Evolutionary conservation across 1,139 yeast species (phyloP), one percentile per base, ranked within the genome.

Genomic region (Candida frijolesensis): DNA sequence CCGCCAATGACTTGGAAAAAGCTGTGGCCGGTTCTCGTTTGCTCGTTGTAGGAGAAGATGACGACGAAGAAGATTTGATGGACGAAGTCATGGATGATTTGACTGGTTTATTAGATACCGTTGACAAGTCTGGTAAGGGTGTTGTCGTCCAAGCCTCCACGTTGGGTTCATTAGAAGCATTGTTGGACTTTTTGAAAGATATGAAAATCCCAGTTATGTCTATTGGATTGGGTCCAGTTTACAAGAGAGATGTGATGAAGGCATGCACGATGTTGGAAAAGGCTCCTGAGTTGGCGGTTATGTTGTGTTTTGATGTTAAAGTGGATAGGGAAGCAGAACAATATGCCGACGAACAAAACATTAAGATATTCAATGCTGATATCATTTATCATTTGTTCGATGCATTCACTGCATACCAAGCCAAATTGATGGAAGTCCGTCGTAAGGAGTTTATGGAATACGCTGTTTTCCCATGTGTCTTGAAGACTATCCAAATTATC

Each of bases 131-230:
- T 44, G 99, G 99, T 63, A 84, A 81, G 65, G 99, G 99, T 81
- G 99, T 95, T 50, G 91, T 92, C 61, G 99, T 95, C 42, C 99
- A 95, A 76, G 98, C 99, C 0, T 91, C 97, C 10, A 95, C 99
- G 18, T 82, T 94, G 66, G 99, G 99, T 79, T 92, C 99, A 40
- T 79, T 94, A 65, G 99, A 94, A 76, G 99, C 99, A 2, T 78
- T 94, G 61, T 82, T 94, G 60, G 98, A 94, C 71, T 95, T 94
- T 89, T 82, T 94, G 71, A 92, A 92, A 75, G 96, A 89, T 63
- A 90, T 91, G 97, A 94, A 94, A 80, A 94, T 95, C 70, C 99
- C 99, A 32, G 99, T 94, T 47, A 91, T 92, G 96, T 88, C 97
- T 40, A 92, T 94, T 67, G 96, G 97, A 52, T 82, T 95, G 67